Conservation (phyloP, 2,329 filamentous ascomycete species). For the Furcasterigmium sp. region DNA sequence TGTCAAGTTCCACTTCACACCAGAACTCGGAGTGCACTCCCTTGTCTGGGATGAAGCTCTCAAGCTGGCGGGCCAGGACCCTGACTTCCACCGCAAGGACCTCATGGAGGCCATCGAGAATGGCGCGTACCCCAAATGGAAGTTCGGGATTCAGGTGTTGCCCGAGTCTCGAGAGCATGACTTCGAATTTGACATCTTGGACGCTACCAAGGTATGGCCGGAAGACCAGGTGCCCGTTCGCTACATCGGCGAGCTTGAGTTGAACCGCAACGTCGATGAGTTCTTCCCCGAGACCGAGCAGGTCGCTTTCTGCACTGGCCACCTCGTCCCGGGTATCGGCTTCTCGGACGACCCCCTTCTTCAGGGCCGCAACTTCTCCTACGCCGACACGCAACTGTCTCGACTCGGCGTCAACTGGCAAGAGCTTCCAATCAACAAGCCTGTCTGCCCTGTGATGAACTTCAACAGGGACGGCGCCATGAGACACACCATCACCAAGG, state of each 20-base stretch:
- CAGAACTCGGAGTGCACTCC: slow-evolving; percentile 69
- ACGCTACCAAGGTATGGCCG: slow-evolving; percentile 83
- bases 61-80: slow-evolving; percentile 69
- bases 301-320: slow-evolving; percentile 74
- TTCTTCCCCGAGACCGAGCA: slow-evolving; percentile 82
- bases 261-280: slow-evolving; percentile 76
- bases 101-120: slow-evolving; percentile 68
- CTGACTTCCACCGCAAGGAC: slow-evolving; percentile 78
- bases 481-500: slow-evolving; percentile 68
- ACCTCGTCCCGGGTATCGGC: slow-evolving; percentile 73
- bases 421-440: slow-evolving; percentile 71
- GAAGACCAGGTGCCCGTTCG: slow-evolving; percentile 70
- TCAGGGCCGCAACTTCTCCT: slow-evolving; percentile 67
- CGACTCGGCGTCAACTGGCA: slow-evolving; percentile 72
- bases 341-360: slow-evolving; percentile 71
- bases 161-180: slow-evolving; percentile 66
- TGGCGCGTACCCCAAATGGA: slow-evolving; percentile 70
- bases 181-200: slow-evolving; percentile 81
- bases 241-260: slow-evolving; percentile 73
- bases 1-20: slow-evolving; percentile 74
- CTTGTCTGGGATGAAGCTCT: slow-evolving; percentile 76
- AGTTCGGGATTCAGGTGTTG: slow-evolving; percentile 76
- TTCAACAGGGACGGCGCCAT: slow-evolving; percentile 70
- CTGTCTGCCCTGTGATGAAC: slow-evolving; percentile 70
- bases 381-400: slow-evolving; percentile 64